Conservation (phyloP, 371 early-diverging fungal species). For the Rhizopus stolonifer region DNA sequence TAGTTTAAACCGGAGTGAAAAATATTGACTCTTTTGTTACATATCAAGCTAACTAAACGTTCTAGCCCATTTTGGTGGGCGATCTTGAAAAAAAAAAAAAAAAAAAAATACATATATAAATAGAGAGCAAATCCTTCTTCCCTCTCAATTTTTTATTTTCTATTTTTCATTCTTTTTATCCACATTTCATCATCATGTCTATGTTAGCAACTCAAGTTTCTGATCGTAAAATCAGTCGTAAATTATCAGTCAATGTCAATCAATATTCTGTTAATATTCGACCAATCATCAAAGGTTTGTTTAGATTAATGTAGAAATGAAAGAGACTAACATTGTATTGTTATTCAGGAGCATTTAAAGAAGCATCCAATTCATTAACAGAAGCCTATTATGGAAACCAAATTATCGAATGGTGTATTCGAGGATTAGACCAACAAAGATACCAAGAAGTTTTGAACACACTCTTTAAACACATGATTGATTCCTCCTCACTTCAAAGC, state of each 20-base stretch:
- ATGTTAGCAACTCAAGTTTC: conserved; percentile 7
- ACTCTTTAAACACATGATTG: conserved; percentile 39
- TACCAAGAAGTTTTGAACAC: conserved; percentile 30
- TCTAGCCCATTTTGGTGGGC: no score
- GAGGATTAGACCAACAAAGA: conserved; percentile 22
- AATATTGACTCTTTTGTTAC: no score
- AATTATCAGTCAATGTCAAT: conserved; percentile 37
- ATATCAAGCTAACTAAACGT: no score
- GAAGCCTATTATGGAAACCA: conserved; percentile 33
- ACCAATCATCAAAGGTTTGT: conserved; percentile 49
- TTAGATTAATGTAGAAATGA: no score
- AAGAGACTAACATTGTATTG: no score
- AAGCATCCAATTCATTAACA: conserved; percentile 42
- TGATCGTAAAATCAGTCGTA: conserved; percentile 32
- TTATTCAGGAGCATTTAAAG: conserved; percentile 53
- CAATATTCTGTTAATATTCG: conserved; percentile 35
- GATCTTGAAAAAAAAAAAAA: no score
- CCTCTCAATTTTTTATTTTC: no score
- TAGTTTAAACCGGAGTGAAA: no score
- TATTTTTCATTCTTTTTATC: neutral
- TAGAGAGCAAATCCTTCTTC: no score
- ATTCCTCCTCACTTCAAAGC: conserved; percentile 31
- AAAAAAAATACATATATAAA: no score
- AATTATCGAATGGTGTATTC: conserved; percentile 36
- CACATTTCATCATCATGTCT: neutral